phyloP scores from a whole-genome alignment of 208 protist species.

The Leishmania braziliensis region DNA sequence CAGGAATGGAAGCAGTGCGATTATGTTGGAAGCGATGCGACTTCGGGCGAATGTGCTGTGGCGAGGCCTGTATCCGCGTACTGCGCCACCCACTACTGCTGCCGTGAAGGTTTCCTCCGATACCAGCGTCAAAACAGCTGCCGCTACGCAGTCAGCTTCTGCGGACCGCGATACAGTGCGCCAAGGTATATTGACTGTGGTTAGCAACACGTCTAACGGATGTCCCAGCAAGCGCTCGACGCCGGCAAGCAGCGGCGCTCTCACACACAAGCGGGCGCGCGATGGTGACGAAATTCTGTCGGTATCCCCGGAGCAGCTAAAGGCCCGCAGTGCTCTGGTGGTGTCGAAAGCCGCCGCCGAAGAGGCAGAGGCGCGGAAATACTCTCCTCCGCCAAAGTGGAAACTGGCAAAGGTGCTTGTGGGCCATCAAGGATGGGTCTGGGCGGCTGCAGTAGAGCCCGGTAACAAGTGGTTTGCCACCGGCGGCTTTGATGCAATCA shows the following conservation, averaged over 20 bases:
- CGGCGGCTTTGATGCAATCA: slow-evolving; percentile 97
- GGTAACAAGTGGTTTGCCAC: slow-evolving; percentile 99
- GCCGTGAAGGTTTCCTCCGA: neutral
- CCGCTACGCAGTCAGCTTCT: neutral
- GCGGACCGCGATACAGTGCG: slow-evolving; percentile 3
- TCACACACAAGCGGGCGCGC: slow-evolving; percentile 37
- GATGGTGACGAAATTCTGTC: slow-evolving; percentile 49
- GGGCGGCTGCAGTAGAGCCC: slow-evolving; percentile 95
- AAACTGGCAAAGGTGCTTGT: slow-evolving; percentile 94
- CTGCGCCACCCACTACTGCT: slow-evolving; percentile 18
- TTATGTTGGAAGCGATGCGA: slow-evolving; percentile 23
- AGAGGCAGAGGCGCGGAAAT: slow-evolving; percentile 23
- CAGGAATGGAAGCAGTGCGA: neutral
- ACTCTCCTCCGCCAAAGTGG: slow-evolving; percentile 83
- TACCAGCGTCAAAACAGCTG: neutral
- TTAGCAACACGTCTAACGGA: neutral
- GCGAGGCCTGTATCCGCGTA: slow-evolving; percentile 45
- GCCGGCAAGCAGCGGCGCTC: neutral
- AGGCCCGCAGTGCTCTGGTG: slow-evolving; percentile 46
- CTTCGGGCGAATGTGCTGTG: slow-evolving; percentile 45
- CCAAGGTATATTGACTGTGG: slow-evolving; percentile 21
- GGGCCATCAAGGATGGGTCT: slow-evolving; percentile 97
- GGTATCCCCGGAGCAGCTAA: slow-evolving; percentile 57
- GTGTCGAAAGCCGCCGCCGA: slow-evolving; percentile 32
- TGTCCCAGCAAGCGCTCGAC: neutral